phyloP scores from a whole-genome alignment of 2,329 filamentous ascomycete species.

The Arthroderma sp. region DNA sequence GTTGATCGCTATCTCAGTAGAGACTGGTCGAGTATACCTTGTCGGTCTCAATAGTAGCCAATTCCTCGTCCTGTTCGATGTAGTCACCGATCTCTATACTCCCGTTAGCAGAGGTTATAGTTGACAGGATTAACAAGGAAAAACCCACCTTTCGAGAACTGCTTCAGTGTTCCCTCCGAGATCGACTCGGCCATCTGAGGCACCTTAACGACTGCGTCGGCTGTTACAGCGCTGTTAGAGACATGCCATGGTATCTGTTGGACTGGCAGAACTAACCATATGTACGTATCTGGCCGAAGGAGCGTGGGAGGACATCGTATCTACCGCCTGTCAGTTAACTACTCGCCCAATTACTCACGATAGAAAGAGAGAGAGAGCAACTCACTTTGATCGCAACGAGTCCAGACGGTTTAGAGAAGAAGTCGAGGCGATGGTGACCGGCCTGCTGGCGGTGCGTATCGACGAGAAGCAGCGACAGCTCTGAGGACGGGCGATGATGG shows the following conservation, averaged over 20 bases:
- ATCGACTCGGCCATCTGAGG: constrained; percentile 98
- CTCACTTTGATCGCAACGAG: neutral
- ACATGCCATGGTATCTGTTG: neutral
- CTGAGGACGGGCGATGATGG: neutral
- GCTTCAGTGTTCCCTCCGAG: constrained; percentile 90
- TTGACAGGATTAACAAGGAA: neutral
- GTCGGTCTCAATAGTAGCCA: constrained; percentile 97
- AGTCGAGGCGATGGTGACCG: neutral
- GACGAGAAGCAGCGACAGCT: constrained; percentile 1
- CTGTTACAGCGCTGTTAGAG: constrained; percentile 28
- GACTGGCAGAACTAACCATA: constrained; percentile 7
- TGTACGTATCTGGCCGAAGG: constrained; percentile 8
- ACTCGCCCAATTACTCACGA: neutral
- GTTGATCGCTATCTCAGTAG: neutral
- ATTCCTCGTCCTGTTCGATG: constrained; percentile 92
- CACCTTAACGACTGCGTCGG: constrained; percentile 81
- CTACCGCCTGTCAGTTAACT: neutral
- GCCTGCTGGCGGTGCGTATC: neutral
- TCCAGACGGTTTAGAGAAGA: neutral
- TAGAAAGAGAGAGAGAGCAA: neutral
- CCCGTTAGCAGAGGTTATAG: constrained; percentile 8
- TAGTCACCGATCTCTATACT: constrained; percentile 67
- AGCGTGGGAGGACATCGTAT: neutral
- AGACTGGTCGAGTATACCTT: constrained; percentile 54
- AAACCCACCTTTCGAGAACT: constrained; percentile 68